These are phyloP conservation scores for Eucalyptus tenuipes DNA, from an alignment of 345 rosid genomes.

Conservation along the genomic window DNA sequence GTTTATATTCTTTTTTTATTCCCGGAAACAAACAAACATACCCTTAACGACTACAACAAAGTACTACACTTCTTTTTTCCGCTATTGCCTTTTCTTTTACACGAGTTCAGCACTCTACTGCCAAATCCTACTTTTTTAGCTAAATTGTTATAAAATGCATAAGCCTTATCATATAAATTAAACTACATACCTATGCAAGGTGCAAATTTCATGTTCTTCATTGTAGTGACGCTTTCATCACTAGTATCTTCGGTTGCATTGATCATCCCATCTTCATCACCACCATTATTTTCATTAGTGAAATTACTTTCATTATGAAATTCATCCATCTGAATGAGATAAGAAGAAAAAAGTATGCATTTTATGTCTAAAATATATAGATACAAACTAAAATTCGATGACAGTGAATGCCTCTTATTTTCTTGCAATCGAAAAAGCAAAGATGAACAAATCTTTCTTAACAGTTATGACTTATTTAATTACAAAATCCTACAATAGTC, in stretches of 20 bases:
- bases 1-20: too few species aligned
- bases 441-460: not conserved
- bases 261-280: not conserved
- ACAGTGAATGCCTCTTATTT: not conserved
- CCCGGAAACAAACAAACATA: too few species aligned
- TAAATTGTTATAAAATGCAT: not conserved
- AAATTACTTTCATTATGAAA: not conserved
- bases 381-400: not conserved
- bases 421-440: not conserved
- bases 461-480: not conserved
- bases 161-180: not conserved
- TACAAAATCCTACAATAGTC: not conserved
- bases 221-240: not conserved
- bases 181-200: not conserved
- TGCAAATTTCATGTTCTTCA: not conserved
- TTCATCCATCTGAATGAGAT: fast-evolving
- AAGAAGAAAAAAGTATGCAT: not conserved
- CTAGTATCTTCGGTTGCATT: not conserved
- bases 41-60: not conserved
- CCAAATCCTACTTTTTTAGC: not conserved
- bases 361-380: not conserved
- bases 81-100: not conserved
- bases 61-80: not conserved
- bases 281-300: not conserved
- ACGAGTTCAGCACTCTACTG: fast-evolving